Evolutionary conservation across 495 filamentous ascomycete genomes (phyloP), one percentile per base, ranked within the genome.

Genomic region (Penicillium argentinense): DNA sequence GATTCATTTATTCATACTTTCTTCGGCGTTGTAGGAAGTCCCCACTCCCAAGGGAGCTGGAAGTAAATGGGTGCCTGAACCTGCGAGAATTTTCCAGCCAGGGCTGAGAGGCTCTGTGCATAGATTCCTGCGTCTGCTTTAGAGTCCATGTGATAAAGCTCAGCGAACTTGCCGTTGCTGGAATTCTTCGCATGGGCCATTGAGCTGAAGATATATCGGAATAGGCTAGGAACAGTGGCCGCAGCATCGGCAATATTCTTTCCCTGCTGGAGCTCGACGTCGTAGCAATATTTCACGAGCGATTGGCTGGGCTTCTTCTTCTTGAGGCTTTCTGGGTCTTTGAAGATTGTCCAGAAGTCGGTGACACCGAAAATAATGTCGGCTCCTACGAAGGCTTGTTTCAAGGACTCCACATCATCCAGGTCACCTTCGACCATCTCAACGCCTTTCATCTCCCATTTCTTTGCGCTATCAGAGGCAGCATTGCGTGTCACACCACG

Each of bases 201-300:
- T n/a, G 27, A 32, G 27, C 41, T 44, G 41, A 44, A 44, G 28
- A 44, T 25, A n/a, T 32, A 44, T 32, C 29, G 41, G 19, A 9
- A 16, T 1, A 45, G 42, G 6, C 3, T 36, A 18, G 42, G 12
- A 2, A 36, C 19, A 2, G 22, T 12, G 12, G 42, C 42, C 12
- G 42, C 42, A 14, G 29, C 29, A n/a, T 34, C 30, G 12, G 42
- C 42, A 17, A 45, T 24, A 34, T 45, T 45, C 42, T 34, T 45
- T 9, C 29, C 42, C 29, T 36, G 42, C 29, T 36, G 17, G 3
- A 26, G 19, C 18, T 45, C 42, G 13, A 45, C 29, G 9, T 45
- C 30, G 42, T 27, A 25, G 30, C 19, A 23, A 26, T 36, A 45
- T 25, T 36, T n/a, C 18, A 17, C 22, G 11, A 26, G 19, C 2